Conservation (phyloP, 2,329 filamentous ascomycete genomes). For the Colletotrichum brevisporum region DNA sequence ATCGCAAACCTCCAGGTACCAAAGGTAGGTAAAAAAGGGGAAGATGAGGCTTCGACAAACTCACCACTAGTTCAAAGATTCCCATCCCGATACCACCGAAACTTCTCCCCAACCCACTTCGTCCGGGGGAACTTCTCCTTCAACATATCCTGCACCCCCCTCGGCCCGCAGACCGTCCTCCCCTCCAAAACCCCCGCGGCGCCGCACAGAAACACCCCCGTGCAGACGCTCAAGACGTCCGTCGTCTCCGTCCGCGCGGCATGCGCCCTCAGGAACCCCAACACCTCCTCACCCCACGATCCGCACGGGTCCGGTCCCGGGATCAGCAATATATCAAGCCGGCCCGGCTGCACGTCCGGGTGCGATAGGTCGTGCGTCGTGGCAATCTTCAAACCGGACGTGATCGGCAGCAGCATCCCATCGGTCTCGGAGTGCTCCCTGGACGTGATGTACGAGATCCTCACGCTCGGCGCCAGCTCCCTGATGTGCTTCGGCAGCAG, state of each 20-base stretch:
- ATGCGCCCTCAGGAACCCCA: constrained; percentile 62
- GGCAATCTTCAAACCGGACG: constrained; percentile 54
- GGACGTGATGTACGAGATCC: constrained; percentile 63
- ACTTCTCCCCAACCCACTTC: constrained; percentile 60
- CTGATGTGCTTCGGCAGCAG: constrained; percentile 53
- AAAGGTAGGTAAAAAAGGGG: constrained; percentile 28
- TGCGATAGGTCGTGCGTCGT: constrained; percentile 61
- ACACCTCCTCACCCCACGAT: constrained; percentile 49
- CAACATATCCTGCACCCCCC: constrained; percentile 58
- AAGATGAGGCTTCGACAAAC: constrained; percentile 30
- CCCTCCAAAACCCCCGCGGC: constrained; percentile 63
- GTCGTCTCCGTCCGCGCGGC: constrained; percentile 50
- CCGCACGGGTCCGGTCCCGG: constrained; percentile 62
- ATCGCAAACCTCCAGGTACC: no score
- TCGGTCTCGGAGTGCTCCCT: constrained; percentile 48
- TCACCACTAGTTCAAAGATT: constrained; percentile 69
- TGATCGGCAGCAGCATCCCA: constrained; percentile 53
- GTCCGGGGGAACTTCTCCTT: constrained; percentile 54
- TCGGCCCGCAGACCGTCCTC: constrained; percentile 61
- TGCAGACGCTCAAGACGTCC: constrained; percentile 67
- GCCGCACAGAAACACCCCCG: constrained; percentile 63
- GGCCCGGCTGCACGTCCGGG: constrained; percentile 62
- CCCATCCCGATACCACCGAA: constrained; percentile 66
- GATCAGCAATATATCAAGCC: constrained; percentile 65
- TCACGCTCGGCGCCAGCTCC: constrained; percentile 58